Percentiles rank a stretch among this genome's conserved stretches.
These are phyloP conservation scores for Neurospora sp. DNA, from an alignment of 495 filamentous ascomycete genomes.

Conservation along the genomic window DNA sequence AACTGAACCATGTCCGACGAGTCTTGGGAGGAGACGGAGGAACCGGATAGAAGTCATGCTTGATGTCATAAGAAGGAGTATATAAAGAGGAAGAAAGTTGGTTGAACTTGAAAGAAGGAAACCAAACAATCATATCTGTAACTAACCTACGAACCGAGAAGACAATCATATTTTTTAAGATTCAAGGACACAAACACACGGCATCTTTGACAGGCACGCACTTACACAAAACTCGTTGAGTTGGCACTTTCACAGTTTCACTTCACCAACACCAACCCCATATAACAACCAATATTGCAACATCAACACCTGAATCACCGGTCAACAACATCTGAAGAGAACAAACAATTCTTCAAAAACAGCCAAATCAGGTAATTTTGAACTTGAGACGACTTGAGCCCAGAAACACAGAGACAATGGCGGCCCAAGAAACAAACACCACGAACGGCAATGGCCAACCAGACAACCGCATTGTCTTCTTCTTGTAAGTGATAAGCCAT, in stretches of 20 bases:
- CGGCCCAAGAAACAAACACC: not conserved
- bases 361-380: too few species aligned
- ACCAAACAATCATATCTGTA: not conserved
- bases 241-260: not conserved
- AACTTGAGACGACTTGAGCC: not conserved
- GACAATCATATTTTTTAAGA: not conserved
- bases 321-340: not conserved
- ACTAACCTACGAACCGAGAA: not conserved
- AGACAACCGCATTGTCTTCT: conserved; percentile 26
- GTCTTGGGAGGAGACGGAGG: not conserved
- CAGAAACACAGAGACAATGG: not conserved
- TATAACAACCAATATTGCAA: not conserved
- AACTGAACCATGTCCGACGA: not conserved
- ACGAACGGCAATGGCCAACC: conserved; percentile 1
- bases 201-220: not conserved
- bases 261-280: not conserved
- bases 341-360: not conserved
- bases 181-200: not conserved
- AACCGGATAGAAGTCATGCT: not conserved
- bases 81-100: not conserved
- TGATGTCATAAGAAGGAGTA: not conserved
- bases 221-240: not conserved
- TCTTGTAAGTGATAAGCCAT: conserved; percentile 30
- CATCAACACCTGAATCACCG: not conserved
- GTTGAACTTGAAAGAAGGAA: not conserved